phyloP scores from a whole-genome alignment of 495 filamentous ascomycete genomes.

The Friedmanniomyces endolithicus region DNA sequence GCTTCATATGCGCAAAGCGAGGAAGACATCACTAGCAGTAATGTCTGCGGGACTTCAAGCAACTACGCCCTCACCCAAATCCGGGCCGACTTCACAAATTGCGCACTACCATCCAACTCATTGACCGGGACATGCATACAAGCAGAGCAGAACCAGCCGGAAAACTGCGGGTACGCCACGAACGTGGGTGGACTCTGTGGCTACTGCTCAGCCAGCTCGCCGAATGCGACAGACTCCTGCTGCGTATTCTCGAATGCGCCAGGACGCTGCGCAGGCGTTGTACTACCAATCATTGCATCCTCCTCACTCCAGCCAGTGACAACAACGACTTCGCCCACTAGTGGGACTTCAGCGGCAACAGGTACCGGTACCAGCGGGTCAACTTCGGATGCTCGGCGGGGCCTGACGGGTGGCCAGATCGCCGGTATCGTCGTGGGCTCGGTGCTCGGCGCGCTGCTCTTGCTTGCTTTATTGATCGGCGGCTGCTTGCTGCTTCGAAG shows the following conservation, averaged over 20 bases:
- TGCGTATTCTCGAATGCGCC: slow-evolving; percentile 71
- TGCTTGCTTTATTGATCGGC: slow-evolving; percentile 51
- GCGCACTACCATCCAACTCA: slow-evolving; percentile 66
- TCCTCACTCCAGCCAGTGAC: slow-evolving; percentile 35
- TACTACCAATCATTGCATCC: slow-evolving; percentile 60
- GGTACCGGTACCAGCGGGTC: slow-evolving; percentile 34
- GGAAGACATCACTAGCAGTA: slow-evolving; percentile 65
- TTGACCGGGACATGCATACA: slow-evolving; percentile 62
- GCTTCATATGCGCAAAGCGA: slow-evolving; percentile 79
- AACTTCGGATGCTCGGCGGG: slow-evolving; percentile 26
- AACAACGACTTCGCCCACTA: slow-evolving; percentile 26
- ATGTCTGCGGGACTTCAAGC: slow-evolving; percentile 54
- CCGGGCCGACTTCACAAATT: slow-evolving; percentile 84
- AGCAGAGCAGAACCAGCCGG: slow-evolving; percentile 65
- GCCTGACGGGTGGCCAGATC: slow-evolving; percentile 70
- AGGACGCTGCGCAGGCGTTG: slow-evolving; percentile 54
- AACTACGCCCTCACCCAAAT: slow-evolving; percentile 61
- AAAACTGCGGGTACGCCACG: slow-evolving; percentile 73
- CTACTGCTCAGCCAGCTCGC: slow-evolving; percentile 69
- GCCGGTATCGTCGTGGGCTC: slow-evolving; percentile 83
- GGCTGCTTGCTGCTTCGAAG: slow-evolving; percentile 41
- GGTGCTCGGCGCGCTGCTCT: slow-evolving; percentile 54
- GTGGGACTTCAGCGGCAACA: slow-evolving; percentile 31
- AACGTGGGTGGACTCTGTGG: slow-evolving; percentile 78
- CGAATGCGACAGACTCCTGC: slow-evolving; percentile 90